Evolutionary conservation across 1,139 yeast species (phyloP).

Genomic region (Pichia sp.): DNA sequence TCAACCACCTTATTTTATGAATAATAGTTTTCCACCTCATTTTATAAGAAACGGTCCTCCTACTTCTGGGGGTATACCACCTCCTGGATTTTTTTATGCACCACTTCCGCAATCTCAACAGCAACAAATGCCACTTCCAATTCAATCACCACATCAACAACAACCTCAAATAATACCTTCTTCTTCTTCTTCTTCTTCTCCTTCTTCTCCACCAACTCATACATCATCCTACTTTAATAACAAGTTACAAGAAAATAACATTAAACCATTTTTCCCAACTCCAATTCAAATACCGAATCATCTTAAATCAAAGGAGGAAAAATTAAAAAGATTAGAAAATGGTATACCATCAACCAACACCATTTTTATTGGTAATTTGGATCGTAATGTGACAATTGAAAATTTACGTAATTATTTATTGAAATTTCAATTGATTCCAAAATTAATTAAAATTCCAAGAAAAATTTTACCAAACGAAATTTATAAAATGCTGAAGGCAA

Average conservation of each 20-base stretch:
- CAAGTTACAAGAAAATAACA: constrained; percentile 3
- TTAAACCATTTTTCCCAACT: constrained; percentile 12
- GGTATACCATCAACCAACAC: constrained; percentile 52
- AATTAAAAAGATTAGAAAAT: constrained; percentile 33
- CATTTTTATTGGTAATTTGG: constrained; percentile 52
- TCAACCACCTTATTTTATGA: neutral
- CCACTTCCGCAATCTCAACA: neutral
- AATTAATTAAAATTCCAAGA: constrained; percentile 53
- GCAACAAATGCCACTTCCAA: neutral
- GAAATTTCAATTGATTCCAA: constrained; percentile 43
- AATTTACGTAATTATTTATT: constrained; percentile 34
- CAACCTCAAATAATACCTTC: neutral
- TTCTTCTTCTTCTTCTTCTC: constrained; percentile 3
- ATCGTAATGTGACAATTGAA: constrained; percentile 40
- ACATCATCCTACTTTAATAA: neutral
- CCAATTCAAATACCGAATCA: constrained; percentile 5
- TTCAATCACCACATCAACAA: neutral
- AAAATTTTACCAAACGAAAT: constrained; percentile 39
- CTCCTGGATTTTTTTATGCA: neutral
- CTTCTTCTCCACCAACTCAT: constrained; percentile 4
- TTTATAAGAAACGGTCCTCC: constrained; percentile 6
- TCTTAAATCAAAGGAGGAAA: constrained; percentile 23
- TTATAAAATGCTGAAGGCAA: constrained; percentile 36
- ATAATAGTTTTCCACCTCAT: constrained; percentile 1
- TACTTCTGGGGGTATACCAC: neutral